phyloP scores from a whole-genome alignment of 768 basidiomycete species.

The Rhodotorula diobovata region DNA sequence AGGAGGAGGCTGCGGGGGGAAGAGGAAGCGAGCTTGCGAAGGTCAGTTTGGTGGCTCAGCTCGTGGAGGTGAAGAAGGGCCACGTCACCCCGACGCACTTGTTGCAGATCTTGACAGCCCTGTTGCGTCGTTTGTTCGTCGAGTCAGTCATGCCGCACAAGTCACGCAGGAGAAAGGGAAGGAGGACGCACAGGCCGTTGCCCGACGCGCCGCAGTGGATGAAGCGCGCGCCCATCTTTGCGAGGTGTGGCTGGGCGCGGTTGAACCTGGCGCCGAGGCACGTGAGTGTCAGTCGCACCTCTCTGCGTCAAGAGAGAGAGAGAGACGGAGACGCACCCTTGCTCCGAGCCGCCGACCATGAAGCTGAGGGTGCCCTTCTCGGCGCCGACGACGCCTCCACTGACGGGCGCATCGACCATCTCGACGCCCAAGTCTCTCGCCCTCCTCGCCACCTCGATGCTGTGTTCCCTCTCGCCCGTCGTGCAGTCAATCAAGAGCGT shows the following conservation, averaged over 20 bases:
- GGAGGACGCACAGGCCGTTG: conserved; percentile 55
- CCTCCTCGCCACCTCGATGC: conserved; percentile 60
- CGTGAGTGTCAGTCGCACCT: conserved; percentile 45
- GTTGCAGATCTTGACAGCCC: conserved; percentile 83
- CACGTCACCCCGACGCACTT: conserved; percentile 60
- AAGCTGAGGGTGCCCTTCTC: conserved; percentile 83
- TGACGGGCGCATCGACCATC: conserved; percentile 92
- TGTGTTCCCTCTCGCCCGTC: conserved; percentile 74
- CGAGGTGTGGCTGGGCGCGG: conserved; percentile 58
- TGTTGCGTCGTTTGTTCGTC: neutral
- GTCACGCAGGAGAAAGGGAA: neutral
- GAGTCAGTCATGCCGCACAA: neutral
- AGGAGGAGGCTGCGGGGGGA: conserved; percentile 48
- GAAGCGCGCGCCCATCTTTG: conserved; percentile 72
- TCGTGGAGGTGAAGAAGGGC: neutral
- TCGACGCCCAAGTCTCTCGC: conserved; percentile 53
- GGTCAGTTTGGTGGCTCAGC: neutral
- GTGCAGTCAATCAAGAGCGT: conserved; percentile 85
- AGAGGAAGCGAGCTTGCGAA: neutral
- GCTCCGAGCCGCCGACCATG: conserved; percentile 73
- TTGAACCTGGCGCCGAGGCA: conserved; percentile 11
- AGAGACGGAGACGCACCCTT: conserved; percentile 50
- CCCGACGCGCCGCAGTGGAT: conserved; percentile 80
- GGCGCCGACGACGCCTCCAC: conserved; percentile 84
- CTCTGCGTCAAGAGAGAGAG: conserved; percentile 45